Evolutionary conservation across 306 rosid species (phyloP), one percentile per base, ranked within the genome.

Genomic region (Vicia villosa): DNA sequence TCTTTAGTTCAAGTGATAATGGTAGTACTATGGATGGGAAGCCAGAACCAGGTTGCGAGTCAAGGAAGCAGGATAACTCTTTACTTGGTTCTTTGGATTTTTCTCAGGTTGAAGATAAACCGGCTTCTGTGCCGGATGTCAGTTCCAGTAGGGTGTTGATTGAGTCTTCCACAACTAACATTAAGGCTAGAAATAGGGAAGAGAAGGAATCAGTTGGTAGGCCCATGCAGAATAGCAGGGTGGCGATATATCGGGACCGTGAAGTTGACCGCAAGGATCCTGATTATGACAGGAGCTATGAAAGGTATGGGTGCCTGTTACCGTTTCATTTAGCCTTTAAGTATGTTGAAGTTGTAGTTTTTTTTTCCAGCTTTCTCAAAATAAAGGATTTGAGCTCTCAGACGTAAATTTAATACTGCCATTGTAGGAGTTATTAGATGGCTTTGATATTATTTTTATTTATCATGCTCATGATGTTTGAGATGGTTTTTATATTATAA

Each of bases 241-340:
- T 94, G 76, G 98, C 98, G 69, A 91, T 94, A 77, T 88, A 88
- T 63, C 85, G 97, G 56, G 98, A 94, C 67, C 96, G 88, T 37
- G 97, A 94, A 66, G 69, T 86, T 73, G 97, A 94, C 32, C 84
- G 92, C 82, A 88, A 87, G 82, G 98, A 94, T 83, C 98, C 97
- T 45, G 98, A 94, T 80, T 94, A 90, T 66, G 86, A 94, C 82
- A 78, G 98, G 85, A 94, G 40, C 74, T 88, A 94, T 72, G 98
- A 90, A 32, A 90, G 96, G 98, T 93, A 79, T 63, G 63, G 15
- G 1, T 64, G 26, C 58, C 36, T 37, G 15, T 38, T 54, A 17
- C 56, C 15, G 19, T 68, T 36, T 15, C 28, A 10, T 63, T 36
- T 36, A 4, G 12, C 59, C 58, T 57, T 19, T 52, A n/a, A 20